Base-by-base conservation (phyloP, 805 yeast species). In the Ogataea dorogensis region DNA sequence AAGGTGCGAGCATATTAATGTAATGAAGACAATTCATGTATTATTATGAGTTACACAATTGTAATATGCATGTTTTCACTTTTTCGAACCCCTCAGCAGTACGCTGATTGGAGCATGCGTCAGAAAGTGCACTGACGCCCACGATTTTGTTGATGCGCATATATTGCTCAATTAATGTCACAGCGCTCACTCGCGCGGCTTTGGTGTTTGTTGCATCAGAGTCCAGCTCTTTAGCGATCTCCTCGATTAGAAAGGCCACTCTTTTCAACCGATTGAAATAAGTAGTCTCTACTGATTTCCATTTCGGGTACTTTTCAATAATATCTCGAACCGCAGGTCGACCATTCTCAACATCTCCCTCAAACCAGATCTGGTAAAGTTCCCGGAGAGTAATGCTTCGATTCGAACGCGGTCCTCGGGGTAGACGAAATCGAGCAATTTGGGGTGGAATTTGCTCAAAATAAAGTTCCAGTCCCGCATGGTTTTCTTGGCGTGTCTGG, bases 51-150 rank as follows among this genome's bases (percentile, higher is more conserved):
- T n/a, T n/a, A n/a, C n/a, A 25, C 12, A 14, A 25, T 25, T 16
- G 12, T n/a, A 25, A 16, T 7, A 25, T 15, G 10, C 14, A 7
- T 3, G 19, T 9, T 15, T 25, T 25, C 10, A 40, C 37, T 7
- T 25, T 15, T 10, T 28, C 19, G 20, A 40, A 15, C 1, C 48
- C 48, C 6, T 32, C 37, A 5, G 48, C 44, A 4, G 40, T 43
- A 14, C 39, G 34, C 22, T 44, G 48, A 29, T 44, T 44, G n/a
- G 48, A 44, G 20, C 48, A 44, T 24, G 40, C 36, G 27, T 44
- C 48, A 8, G 44, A 44, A 10, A 44, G 36, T n/a, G 43, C 48
- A 27, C 48, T 44, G 12, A 44, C 43, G 3, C 48, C 48, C 9
- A 28, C 18, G 8, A 44, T 21, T 6, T 36, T 40, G 17, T 38